Evolutionary conservation across 148 eudicot species (phyloP).

Genomic region (Vaccinium darrowii): DNA sequence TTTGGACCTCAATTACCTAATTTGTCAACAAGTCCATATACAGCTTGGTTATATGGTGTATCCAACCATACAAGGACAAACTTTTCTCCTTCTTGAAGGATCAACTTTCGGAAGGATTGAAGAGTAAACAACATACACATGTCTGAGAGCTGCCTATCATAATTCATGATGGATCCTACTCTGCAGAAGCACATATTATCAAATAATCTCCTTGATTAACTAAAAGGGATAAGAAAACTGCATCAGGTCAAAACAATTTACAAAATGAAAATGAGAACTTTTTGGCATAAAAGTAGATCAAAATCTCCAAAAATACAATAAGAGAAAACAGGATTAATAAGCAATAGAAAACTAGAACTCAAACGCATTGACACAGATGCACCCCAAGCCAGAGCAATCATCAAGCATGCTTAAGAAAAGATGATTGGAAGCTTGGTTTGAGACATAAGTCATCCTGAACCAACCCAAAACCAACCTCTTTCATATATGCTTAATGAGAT

Average conservation of each 20-base stretch:
- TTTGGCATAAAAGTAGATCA: background rate
- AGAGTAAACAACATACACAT: constrained; percentile 82
- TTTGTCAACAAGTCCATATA: constrained; percentile 96
- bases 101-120: constrained; percentile 79
- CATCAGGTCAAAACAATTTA: background rate
- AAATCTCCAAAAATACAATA: background rate
- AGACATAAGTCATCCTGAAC: background rate
- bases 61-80: constrained; percentile 97
- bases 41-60: constrained; percentile 97
- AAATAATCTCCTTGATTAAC: background rate
- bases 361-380: background rate
- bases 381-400: background rate
- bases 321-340: constrained; percentile 1
- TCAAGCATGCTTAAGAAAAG: background rate
- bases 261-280: background rate
- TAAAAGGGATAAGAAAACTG: constrained; percentile 11
- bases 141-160: constrained; percentile 64
- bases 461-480: background rate
- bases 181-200: constrained; percentile 38
- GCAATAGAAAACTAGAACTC: background rate
- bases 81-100: constrained; percentile 99
- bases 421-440: background rate
- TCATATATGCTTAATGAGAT: background rate
- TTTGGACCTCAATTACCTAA: constrained; percentile 52
- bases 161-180: constrained; percentile 35